These are phyloP conservation scores for Phycomyces blakesleeanus DNA, from an alignment of 192 early-diverging fungal genomes.

Conservation along the genomic window DNA sequence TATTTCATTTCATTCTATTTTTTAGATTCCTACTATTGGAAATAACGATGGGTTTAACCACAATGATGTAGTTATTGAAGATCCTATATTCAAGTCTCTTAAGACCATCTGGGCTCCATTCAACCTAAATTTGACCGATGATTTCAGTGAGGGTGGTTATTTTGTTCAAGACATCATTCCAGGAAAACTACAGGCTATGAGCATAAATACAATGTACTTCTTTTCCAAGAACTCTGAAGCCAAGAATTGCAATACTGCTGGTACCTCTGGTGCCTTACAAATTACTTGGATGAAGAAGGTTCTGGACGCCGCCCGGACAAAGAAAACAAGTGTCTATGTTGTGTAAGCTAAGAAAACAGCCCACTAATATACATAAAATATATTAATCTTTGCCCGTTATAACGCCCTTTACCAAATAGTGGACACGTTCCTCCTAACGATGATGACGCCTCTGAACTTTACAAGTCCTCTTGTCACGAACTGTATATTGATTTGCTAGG, in stretches of 20 bases:
- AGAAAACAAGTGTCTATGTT: slow-evolving; percentile 21
- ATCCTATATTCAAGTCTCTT: slow-evolving; percentile 11
- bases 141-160: slow-evolving; percentile 34
- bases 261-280: slow-evolving; percentile 24
- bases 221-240: slow-evolving; percentile 17
- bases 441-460: slow-evolving; percentile 15
- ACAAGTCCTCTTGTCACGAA: slow-evolving; percentile 22
- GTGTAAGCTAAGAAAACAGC: slow-evolving; percentile 12
- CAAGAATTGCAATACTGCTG: slow-evolving; percentile 23
- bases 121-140: slow-evolving; percentile 25
- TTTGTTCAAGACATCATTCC: slow-evolving; percentile 30
- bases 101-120: slow-evolving; percentile 33
- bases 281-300: slow-evolving; percentile 28
- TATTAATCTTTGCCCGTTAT: background rate
- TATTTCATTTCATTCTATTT: slow-evolving; percentile 2
- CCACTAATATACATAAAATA: no score
- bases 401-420: background rate
- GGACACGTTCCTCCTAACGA: slow-evolving; percentile 33
- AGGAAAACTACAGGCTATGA: slow-evolving; percentile 17
- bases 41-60: slow-evolving; percentile 37
- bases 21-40: slow-evolving; percentile 35
- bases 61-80: slow-evolving; percentile 19
- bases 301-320: slow-evolving; percentile 11
- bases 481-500: slow-evolving; percentile 33
- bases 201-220: slow-evolving; percentile 39